Evolutionary conservation across 805 yeast genomes (phyloP), one percentile per base, ranked within the genome.

Genomic region (Ogataea angusta): DNA sequence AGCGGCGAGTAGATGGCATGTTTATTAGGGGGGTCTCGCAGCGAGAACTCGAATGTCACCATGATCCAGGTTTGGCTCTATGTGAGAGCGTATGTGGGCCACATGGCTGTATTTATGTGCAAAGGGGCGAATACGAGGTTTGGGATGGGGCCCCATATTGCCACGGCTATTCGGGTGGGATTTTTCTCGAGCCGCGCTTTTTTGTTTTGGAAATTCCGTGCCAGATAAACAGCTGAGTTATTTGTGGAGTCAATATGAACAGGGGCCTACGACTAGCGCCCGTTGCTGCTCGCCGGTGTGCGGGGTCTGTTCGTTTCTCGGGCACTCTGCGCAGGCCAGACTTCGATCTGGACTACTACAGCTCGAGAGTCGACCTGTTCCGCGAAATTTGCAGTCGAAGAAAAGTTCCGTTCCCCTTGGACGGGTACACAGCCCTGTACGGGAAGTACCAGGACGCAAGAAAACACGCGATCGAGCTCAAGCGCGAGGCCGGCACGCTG

Each of bases 271-370:
- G 21, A 19, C 21, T 19, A 19, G 17, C 35, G 9, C 12, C 9
- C 9, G 15, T 3, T 19, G 13, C 15, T 19, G 21, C 21, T 21
- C 6, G 41, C 36, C 36, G 27, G 15, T 25, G 36, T 7, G 21
- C 9, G 21, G 9, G 21, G 8, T 19, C 21, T 7, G 21, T 17
- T 14, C 31, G 33, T 17, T 19, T 18, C n/a, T 30, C n/a, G 22
- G 57, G 59, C 30, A 46, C 63, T 0, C 47, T 65, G 39, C 61
- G 57, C 29, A 60, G 45, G 33, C 65, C 74, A 1, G 44, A 56
- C 1, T 62, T 64, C 38, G 68, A 71, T 42, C 46, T 64, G 40
- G 65, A 64, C 39, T 46, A 45, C 13, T 60, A 64, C 10, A 46
- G 54, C 10, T 56, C 56, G 3, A 56, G 62, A 24, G 40, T 56